Conservation (phyloP, 805 yeast genomes). For the Candida berthetii region DNA sequence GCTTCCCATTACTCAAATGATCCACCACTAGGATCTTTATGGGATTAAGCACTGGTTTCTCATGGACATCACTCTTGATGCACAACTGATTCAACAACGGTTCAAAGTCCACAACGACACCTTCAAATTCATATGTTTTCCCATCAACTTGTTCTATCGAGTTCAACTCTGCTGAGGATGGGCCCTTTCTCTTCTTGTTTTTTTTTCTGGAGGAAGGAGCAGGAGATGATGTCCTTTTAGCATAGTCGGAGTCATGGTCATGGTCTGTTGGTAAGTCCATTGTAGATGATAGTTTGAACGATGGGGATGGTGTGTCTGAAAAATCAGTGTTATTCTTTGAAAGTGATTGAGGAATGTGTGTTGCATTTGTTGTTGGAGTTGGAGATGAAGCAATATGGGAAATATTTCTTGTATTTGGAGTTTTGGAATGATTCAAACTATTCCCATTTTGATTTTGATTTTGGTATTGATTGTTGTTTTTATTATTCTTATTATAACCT, state of each 20-base stretch:
- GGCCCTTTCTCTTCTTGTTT: background rate
- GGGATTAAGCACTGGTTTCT: conserved; percentile 8
- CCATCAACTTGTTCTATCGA: conserved; percentile 13
- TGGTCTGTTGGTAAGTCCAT: background rate
- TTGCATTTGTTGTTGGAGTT: background rate
- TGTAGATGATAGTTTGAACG: background rate
- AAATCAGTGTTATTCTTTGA: background rate
- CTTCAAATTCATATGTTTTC: conserved; percentile 8
- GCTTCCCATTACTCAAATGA: background rate
- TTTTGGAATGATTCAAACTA: background rate
- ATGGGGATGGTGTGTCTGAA: background rate
- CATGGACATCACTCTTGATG: conserved; percentile 2
- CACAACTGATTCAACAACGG: conserved; percentile 12
- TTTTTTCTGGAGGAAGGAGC: background rate
- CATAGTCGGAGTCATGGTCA: background rate
- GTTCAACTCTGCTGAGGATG: conserved; percentile 7
- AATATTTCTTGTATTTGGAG: background rate
- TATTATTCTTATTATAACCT: background rate
- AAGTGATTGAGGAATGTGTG: background rate
- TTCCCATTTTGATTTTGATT: background rate
- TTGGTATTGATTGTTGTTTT: background rate
- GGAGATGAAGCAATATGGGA: background rate
- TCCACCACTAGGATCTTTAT: conserved; percentile 4
- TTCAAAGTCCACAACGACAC: conserved; percentile 11
- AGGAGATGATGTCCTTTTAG: background rate